Evolutionary conservation across 176 grass and related monocot species (phyloP), one percentile per base, ranked within the genome.

Genomic region (Hsuehochloa calcarea): DNA sequence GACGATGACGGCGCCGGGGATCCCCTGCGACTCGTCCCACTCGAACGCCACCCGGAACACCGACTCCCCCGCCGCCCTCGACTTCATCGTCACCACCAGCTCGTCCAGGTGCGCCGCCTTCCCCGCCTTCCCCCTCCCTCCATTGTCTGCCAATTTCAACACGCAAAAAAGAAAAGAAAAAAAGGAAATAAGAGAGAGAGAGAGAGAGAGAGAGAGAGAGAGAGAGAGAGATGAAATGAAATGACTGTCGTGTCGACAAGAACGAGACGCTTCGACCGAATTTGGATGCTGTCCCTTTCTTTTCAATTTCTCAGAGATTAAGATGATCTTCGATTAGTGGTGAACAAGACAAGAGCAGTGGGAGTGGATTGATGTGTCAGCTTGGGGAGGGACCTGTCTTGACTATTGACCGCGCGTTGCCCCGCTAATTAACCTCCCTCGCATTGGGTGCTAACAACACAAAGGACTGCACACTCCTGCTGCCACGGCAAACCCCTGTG

Each of bases 1-100:
- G 22, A 95, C 91, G 68, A 95, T 22, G 62, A 98, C 47, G 58
- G 91, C 96, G 41, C 96, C 96, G 10, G 96, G 96, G 69, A 95
- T 78, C 17, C 96, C 96, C 35, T 85, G 82, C 27, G 79, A 87
- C 50, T 69, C 83, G 60, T 95, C 91, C 96, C 96, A 98, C 4
- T 93, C 77, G 65, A 98, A 98, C 25, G 43, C 79, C 13, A 93
- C 89, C 5, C 60, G 80, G 85, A 89, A 95, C 41, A 73, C 26
- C 1, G 89, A 90, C 73, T 90, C 85, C 38, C 96, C 96, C 1
- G 59, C 86, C 2, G 80, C 41, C 62, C 15, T 56, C 9, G 91
- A 85, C 39, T 75, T 90, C 59, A 91, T 6, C 7, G 72, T 78
- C 31, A 82, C 83, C 51, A 86, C 51, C 83, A 65, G 84, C 55